A percentile compares a stretch with the other conserved stretches of the same genome.
phyloP scores from a whole-genome alignment of 768 basidiomycete genomes.

The Termitomyces sp. region DNA sequence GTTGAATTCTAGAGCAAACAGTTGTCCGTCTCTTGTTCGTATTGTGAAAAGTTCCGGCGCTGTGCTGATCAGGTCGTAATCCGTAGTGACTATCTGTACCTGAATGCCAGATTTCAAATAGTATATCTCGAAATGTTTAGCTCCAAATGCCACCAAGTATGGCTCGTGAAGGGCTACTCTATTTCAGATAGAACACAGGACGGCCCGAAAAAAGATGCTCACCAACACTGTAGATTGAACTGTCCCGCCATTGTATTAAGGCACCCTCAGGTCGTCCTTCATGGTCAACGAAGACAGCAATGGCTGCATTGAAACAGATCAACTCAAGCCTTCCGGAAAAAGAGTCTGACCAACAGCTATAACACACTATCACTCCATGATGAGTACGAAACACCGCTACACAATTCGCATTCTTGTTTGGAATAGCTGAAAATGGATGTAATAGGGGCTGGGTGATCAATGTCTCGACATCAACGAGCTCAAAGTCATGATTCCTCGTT shows the following conservation, averaged over 20 bases:
- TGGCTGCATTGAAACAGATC: background rate
- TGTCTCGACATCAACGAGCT: constrained; percentile 56
- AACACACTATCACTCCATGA: constrained; percentile 74
- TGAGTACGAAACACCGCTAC: constrained; percentile 76
- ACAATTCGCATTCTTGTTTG: constrained; percentile 59
- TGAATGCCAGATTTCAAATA: constrained; percentile 67
- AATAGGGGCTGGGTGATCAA: constrained; percentile 74
- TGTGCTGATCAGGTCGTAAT: constrained; percentile 16
- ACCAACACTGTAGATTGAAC: constrained; percentile 9
- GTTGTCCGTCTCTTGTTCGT: constrained; percentile 7
- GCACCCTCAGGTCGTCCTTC: constrained; percentile 2
- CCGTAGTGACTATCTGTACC: constrained; percentile 60
- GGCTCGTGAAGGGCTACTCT: constrained; percentile 68
- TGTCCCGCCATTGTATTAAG: constrained; percentile 9
- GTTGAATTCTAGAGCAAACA: constrained; percentile 14
- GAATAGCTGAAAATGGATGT: constrained; percentile 57
- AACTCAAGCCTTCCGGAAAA: background rate
- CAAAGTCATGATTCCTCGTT: constrained; percentile 18
- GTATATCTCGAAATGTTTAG: constrained; percentile 72
- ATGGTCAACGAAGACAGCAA: constrained; percentile 9
- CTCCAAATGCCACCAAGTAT: constrained; percentile 75
- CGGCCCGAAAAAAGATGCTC: background rate
- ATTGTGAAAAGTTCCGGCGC: constrained; percentile 12
- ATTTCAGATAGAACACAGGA: background rate
- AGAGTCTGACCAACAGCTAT: constrained; percentile 52